phyloP scores from a whole-genome alignment of 2,329 filamentous ascomycete genomes.

The Lecanicillium sp. region DNA sequence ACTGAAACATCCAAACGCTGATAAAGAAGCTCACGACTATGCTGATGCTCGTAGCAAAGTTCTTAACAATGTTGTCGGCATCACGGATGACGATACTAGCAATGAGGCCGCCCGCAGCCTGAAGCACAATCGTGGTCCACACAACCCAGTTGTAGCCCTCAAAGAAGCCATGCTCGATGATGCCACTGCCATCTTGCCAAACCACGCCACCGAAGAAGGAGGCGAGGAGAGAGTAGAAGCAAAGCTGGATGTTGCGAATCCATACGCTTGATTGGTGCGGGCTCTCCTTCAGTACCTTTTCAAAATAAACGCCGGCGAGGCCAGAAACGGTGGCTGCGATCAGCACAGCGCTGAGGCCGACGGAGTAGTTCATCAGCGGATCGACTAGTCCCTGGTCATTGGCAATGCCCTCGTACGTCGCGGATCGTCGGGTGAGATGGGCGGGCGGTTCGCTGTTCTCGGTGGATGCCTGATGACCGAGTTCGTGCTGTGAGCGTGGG shows the following conservation, averaged over 20 bases:
- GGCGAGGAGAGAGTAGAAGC: slow-evolving; percentile 88
- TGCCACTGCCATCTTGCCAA: slow-evolving; percentile 77
- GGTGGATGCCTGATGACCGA: slow-evolving; percentile 44
- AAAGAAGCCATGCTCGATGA: slow-evolving; percentile 83
- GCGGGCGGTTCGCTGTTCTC: slow-evolving; percentile 21
- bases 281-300: slow-evolving; percentile 89
- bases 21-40: slow-evolving; percentile 82
- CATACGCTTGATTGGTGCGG: slow-evolving; percentile 70
- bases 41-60: slow-evolving; percentile 87
- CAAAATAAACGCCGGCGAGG: slow-evolving; percentile 77
- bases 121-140: slow-evolving; percentile 75
- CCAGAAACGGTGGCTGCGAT: slow-evolving; percentile 74
- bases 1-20: slow-evolving; percentile 79
- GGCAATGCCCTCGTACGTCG: slow-evolving; percentile 84
- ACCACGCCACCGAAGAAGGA: slow-evolving; percentile 80
- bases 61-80: slow-evolving; percentile 73
- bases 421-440: slow-evolving; percentile 56
- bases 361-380: slow-evolving; percentile 62
- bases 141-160: slow-evolving; percentile 90
- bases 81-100: slow-evolving; percentile 37
- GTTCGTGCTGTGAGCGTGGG: slow-evolving; percentile 70
- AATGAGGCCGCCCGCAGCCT: slow-evolving; percentile 79
- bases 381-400: slow-evolving; percentile 44
- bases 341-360: slow-evolving; percentile 73
- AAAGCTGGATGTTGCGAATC: slow-evolving; percentile 91